Evolutionary conservation across 352 stramenopile genomes (phyloP), one percentile per base, ranked within the genome.

Genomic region (Phytophthora pluvialis): DNA sequence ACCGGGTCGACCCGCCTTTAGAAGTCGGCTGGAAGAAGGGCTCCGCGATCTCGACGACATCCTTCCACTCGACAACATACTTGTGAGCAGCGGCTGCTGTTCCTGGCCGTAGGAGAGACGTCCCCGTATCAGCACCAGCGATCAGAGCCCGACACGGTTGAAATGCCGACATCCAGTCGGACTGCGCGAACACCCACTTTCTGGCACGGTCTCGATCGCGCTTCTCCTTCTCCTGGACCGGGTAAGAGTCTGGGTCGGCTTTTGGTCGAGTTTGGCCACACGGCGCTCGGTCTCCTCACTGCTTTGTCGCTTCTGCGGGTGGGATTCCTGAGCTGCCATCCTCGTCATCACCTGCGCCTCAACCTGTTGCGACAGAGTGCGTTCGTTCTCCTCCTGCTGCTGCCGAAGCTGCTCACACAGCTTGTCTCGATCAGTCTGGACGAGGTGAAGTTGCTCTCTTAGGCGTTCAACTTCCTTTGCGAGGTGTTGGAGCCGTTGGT

Each of bases 111-210:
- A 72, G 58, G 33, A 76, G 38, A 50, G 65, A 66, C 33, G 48
- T 59, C 52, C 51, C 31, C 31, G 38, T 33, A 21, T 67, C 16
- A 25, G 7, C 13, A 31, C 13, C 58, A 63, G 67, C 32, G 18
- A 51, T 46, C 32, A 61, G 39, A 18, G 54, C 45, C 59, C 43
- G 40, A 8, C 58, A 68, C 39, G 64, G 64, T 11, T 64, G 46
- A 31, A 72, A 76, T 1, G 63, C 52, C 16, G 50, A 42, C 46
- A 79, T 67, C 71, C 67, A 79, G 33, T 64, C 51, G 4, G 67
- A 76, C 5, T 60, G 55, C 6, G 50, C 63, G 25, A 65, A 64
- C 7, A 76, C 48, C 48, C 67, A 73, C 12, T 58, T 55, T 12
- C 59, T 61, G 12, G 67, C 67, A 4, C 71, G 58, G 36, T 69